A percentile compares a stretch with the other conserved stretches of the same genome.
Evolutionary conservation across 768 basidiomycete genomes (phyloP).

Genomic region (Kwoniella shandongensis): DNA sequence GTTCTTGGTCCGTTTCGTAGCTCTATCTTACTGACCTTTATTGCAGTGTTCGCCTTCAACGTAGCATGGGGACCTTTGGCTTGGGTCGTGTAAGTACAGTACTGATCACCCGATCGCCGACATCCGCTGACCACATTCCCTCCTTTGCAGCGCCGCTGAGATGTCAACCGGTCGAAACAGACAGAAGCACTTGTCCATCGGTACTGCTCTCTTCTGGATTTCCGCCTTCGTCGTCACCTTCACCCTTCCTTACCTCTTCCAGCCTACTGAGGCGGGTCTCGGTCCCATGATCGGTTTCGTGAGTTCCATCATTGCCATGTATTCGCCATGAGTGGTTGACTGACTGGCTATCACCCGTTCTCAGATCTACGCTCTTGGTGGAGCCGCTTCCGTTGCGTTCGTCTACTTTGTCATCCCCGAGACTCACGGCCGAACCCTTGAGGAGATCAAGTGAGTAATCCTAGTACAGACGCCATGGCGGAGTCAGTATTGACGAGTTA

Average conservation of each 20-base stretch:
- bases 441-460: constrained; percentile 42
- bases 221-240: constrained; percentile 52
- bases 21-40: not conserved
- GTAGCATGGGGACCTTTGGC: constrained; percentile 51
- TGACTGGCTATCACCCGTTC: not conserved
- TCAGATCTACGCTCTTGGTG: constrained; percentile 38
- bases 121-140: not conserved
- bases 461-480: not conserved
- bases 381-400: constrained; percentile 36
- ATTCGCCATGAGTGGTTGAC: not conserved
- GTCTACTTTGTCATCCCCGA: constrained; percentile 52
- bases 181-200: constrained; percentile 51
- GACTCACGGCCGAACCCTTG: constrained; percentile 41
- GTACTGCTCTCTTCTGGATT: constrained; percentile 54
- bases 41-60: constrained; percentile 51
- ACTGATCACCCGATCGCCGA: not conserved
- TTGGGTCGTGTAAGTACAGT: constrained; percentile 30
- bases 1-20: too few relatives aligned
- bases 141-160: constrained; percentile 8
- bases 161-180: constrained; percentile 47
- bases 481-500: constrained; percentile 1
- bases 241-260: constrained; percentile 53
- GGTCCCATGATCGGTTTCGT: constrained; percentile 52
- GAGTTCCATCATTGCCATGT: constrained; percentile 8
- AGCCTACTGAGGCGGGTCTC: constrained; percentile 35